Base-by-base conservation (phyloP, 441 rosid species). In the Gossypium davidsonii region DNA sequence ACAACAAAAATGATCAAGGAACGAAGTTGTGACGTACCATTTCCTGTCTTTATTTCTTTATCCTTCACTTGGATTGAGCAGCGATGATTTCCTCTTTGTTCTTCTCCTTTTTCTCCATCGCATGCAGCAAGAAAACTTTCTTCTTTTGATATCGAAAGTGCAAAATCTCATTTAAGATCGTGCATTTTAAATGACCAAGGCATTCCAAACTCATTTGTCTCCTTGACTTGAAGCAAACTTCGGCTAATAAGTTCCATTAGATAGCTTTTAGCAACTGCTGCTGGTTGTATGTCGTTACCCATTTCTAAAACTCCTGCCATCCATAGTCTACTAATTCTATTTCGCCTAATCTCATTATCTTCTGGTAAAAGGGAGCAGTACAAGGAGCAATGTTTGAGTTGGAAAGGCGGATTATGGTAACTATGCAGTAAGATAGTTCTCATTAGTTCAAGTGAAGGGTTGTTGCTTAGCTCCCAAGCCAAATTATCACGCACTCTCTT, bases 131-230 rank as follows among this genome's bases (percentile, higher is more conserved):
- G 73, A 6, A 83, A 74, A 2, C 78, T 83, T 56, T 83, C 84
- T n/a, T n/a, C 68, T 39, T 64, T 64, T 11, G 68, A 64, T 10
- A 64, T 18, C 12, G 17, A 10, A 64, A 64, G 28, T 49, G 83
- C 83, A 12, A 79, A 61, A 69, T 82, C 85, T 4, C 79, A 66
- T 6, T 82, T 21, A 57, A 84, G 59, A 63, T 82, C 84, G 62
- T 82, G 87, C 84, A 84, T 80, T 78, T 79, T 80, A 53, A 77
- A 68, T 9, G 70, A 74, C 56, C 61, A 80, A 26, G 84, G 82
- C 26, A 80, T 70, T 60, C 83, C 85, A 1, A 9, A 39, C 8
- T 17, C 0, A 31, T 61, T 61, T 37, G 46, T 61, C 21, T 9
- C 0, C 3, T 1, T n/a, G 66, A 60, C 20, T 84, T 25, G 84